Conservation (phyloP, 1,139 yeast genomes). For the Pichia sp. region DNA sequence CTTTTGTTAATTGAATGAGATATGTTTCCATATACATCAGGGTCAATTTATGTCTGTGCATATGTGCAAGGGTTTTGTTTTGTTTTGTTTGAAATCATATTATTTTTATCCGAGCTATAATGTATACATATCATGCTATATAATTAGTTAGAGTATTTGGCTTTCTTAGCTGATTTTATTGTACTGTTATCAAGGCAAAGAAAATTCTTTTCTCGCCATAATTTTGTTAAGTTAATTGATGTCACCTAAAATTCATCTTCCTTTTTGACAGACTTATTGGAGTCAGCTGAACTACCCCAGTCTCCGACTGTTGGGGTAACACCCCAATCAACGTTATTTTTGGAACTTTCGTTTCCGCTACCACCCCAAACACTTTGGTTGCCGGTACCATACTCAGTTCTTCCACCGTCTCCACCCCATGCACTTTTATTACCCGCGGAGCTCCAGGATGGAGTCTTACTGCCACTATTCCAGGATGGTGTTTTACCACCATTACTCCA, state of each 20-base stretch:
- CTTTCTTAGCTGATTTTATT: no score
- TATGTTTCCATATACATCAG: no score
- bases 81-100: no score
- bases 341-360: slow-evolving; percentile 10
- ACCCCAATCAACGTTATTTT: slow-evolving; percentile 22
- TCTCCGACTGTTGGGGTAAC: slow-evolving; percentile 35
- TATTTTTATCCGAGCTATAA: no score
- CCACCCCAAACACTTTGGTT: slow-evolving; percentile 36
- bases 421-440: slow-evolving; percentile 36
- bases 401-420: slow-evolving; percentile 41
- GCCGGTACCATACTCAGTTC: slow-evolving; percentile 46
- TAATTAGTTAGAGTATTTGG: no score
- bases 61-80: no score
- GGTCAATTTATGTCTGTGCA: no score
- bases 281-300: slow-evolving; percentile 25
- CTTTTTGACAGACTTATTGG: slow-evolving; percentile 19
- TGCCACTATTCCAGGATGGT: slow-evolving; percentile 25
- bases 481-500: slow-evolving; percentile 39
- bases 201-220: no score
- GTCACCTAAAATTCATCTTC: slow-evolving; percentile 19
- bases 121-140: no score
- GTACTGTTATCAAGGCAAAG: no score
- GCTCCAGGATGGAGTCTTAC: slow-evolving; percentile 36
- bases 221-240: no score
- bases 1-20: no score